A percentile compares a stretch with the other conserved stretches of the same genome.
These are phyloP conservation scores for Cytospora paraplurivora DNA, from an alignment of 2,329 filamentous ascomycete genomes.

Conservation along the genomic window DNA sequence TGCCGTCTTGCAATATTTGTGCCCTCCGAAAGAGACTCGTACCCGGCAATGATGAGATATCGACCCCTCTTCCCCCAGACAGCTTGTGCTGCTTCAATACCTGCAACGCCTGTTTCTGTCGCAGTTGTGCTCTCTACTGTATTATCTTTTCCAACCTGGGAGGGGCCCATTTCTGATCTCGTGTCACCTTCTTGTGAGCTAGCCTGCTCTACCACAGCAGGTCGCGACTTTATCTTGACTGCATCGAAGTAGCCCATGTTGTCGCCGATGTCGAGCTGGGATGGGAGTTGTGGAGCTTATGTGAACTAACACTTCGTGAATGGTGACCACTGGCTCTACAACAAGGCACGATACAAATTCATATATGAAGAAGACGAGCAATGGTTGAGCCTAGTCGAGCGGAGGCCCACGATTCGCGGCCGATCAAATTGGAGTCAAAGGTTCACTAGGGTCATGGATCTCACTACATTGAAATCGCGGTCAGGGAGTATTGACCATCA, in stretches of 20 bases:
- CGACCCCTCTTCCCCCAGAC: slow-evolving; percentile 34
- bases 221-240: slow-evolving; percentile 9
- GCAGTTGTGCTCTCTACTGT: neutral
- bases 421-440: no score
- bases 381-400: no score
- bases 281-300: neutral
- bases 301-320: neutral
- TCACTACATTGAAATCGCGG: no score
- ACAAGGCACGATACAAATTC: neutral
- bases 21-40: neutral
- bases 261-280: neutral
- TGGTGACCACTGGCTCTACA: neutral
- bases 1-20: neutral
- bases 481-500: no score
- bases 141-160: no score
- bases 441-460: no score
- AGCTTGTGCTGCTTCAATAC: slow-evolving; percentile 33
- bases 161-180: no score
- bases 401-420: no score
- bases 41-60: slow-evolving; percentile 32
- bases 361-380: no score
- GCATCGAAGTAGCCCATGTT: slow-evolving; percentile 6
- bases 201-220: neutral
- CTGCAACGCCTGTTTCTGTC: slow-evolving; percentile 30
- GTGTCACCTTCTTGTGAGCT: neutral